phyloP scores from a whole-genome alignment of 2,329 filamentous ascomycete genomes.

The Penicillium olsonii region DNA sequence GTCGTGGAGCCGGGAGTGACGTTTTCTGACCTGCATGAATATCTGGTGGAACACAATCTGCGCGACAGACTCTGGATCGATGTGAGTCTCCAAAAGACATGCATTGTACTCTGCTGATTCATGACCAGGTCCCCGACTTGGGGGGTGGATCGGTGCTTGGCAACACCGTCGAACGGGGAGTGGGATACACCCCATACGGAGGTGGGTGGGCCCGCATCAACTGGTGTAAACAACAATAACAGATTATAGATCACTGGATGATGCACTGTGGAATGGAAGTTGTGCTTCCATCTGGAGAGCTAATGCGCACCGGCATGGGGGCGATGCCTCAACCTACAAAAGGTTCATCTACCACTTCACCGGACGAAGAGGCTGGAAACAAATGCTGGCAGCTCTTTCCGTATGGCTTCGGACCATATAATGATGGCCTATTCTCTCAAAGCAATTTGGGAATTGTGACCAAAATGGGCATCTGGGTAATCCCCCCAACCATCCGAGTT shows the following conservation, averaged over 20 bases:
- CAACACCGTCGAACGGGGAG: conserved; percentile 49
- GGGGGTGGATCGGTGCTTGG: conserved; percentile 38
- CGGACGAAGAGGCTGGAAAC: conserved; percentile 20
- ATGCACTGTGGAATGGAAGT: conserved; percentile 49
- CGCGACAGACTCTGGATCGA: conserved; percentile 31
- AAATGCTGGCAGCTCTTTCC: conserved; percentile 46
- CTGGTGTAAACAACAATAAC: too few species aligned
- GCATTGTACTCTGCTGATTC: too few species aligned
- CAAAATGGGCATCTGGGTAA: conserved; percentile 58
- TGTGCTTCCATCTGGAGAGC: conserved; percentile 48
- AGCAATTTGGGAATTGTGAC: conserved; percentile 56
- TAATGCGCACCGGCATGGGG: conserved; percentile 51
- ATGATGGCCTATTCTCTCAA: conserved; percentile 54
- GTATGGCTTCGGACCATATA: conserved; percentile 43
- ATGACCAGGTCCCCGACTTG: too few species aligned
- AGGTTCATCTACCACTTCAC: too few species aligned
- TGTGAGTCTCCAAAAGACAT: too few species aligned
- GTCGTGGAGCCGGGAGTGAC: conserved; percentile 60
- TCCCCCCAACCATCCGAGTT: too few species aligned
- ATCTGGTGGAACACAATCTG: conserved; percentile 17
- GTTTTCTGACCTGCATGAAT: conserved; percentile 54
- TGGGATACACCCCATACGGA: conserved; percentile 45
- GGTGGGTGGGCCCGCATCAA: too few species aligned
- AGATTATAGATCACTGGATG: conserved; percentile 12
- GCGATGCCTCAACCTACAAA: conserved; percentile 28